Base-by-base conservation (phyloP, 179 eudicot genomes). In the Beta macrorhiza region DNA sequence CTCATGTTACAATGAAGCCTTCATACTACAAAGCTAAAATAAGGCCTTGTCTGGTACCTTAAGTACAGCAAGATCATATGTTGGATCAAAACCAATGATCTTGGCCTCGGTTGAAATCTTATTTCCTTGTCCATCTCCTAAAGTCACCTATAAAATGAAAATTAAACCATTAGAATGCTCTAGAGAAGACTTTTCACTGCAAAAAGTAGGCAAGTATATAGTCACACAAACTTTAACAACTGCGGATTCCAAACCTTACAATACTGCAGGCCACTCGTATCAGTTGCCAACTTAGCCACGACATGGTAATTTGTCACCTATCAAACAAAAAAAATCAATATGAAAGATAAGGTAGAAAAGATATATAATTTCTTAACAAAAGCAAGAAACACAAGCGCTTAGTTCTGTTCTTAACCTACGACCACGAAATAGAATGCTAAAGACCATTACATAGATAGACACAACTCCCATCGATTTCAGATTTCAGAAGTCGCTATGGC, bases 301-400 rank as follows among this genome's bases (percentile, higher is more conserved):
- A 95, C 99, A 82, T 95, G 99, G 83, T 93, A 95, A 79, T 95
- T 95, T 56, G 97, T 95, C 57, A 93, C 99, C 98, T 95, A 87
- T 76, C 81, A 85, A 70, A 83, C 77, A 71, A 51, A 67, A 22
- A 65, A 80, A 55, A 56, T 49, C 8, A 51, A 57, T 15, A 59
- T 7, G 13, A 29, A 64, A 19, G 22, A 19, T 47, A 45, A 3
- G 9, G 14, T 10, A 71, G n/a, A 16, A 15, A 10, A 68, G 45
- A 16, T 64, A 42, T 22, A 53, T 14, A 6, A 37, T 7, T 16
- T 7, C 14, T 37, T 17, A 51, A 29, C 5, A 17, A 11, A 29
- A 56, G n/a, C 2, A 73, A 29, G 58, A 29, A 29, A 19, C 14
- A 20, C 72, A 11, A 72, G 9, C 5, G 5, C 19, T 51, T 53